Conservation (phyloP, 2,329 filamentous ascomycete genomes). For the Coniochaeta ligniaria region DNA sequence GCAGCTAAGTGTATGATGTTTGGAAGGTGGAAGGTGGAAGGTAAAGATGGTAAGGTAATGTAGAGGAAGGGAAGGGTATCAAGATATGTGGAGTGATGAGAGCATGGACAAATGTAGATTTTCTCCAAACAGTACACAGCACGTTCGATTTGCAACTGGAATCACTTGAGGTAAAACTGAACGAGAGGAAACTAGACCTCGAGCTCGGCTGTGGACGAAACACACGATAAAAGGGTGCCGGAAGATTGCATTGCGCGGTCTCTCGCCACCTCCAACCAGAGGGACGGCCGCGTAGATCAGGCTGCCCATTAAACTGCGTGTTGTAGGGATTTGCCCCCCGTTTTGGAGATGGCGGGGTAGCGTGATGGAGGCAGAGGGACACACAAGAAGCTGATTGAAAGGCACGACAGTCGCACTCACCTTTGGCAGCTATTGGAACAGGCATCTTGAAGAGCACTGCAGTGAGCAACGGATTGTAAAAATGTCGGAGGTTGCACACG, state of each 20-base stretch:
- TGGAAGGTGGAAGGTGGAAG: background rate
- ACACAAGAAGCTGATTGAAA: background rate
- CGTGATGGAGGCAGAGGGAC: background rate
- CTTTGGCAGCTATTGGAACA: slow-evolving; percentile 27
- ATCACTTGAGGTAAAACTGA: background rate
- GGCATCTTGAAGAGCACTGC: slow-evolving; percentile 21
- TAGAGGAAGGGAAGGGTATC: slow-evolving; percentile 2
- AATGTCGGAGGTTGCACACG: background rate
- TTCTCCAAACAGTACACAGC: background rate
- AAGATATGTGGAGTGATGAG: background rate
- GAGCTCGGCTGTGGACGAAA: background rate
- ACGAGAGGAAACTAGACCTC: background rate
- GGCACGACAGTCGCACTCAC: slow-evolving; percentile 16
- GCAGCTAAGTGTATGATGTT: background rate
- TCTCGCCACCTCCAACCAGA: slow-evolving; percentile 2
- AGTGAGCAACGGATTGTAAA: background rate
- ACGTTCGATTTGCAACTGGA: background rate
- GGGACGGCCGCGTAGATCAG: slow-evolving; percentile 1
- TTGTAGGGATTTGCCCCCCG: background rate
- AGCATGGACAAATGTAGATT: background rate
- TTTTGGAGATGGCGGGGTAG: slow-evolving; percentile 1
- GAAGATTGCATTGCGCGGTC: slow-evolving; percentile 1
- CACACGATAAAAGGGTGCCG: background rate
- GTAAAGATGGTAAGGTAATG: background rate
- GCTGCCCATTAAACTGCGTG: background rate